phyloP scores from a whole-genome alignment of 805 yeast species.

The Saccharomycopsis sp. region DNA sequence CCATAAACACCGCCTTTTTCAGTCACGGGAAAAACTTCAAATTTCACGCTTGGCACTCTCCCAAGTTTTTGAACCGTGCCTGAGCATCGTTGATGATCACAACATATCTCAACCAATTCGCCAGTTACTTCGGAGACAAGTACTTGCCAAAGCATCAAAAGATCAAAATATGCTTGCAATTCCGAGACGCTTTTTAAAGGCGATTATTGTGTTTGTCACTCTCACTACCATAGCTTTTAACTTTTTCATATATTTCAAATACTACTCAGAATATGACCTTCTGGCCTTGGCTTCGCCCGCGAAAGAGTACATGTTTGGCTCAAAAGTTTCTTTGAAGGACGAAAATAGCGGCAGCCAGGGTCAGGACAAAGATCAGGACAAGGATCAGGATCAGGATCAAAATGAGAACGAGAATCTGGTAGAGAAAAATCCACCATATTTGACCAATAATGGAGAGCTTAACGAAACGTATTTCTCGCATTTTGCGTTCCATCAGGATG shows the following conservation, averaged over 20 bases:
- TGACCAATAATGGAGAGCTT: conserved; percentile 11
- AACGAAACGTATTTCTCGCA: conserved; percentile 13
- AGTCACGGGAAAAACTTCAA: background rate
- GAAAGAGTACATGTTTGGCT: background rate
- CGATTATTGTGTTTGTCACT: background rate
- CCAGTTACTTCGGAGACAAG: too few species aligned
- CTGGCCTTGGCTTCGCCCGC: background rate
- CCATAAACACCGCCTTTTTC: background rate
- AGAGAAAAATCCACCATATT: background rate
- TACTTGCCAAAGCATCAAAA: too few species aligned
- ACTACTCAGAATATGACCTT: background rate
- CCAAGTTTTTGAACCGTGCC: background rate
- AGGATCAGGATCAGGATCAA: conserved; percentile 28
- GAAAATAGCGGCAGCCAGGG: background rate
- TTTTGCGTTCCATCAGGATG: conserved; percentile 7
- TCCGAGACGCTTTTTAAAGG: background rate
- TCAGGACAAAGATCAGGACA: conserved; percentile 2
- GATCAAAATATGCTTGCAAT: background rate
- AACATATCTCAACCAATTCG: too few species aligned
- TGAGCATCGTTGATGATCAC: too few species aligned
- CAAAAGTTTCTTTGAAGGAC: background rate
- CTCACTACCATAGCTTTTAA: conserved; percentile 17
- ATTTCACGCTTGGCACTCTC: background rate
- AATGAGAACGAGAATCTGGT: too few species aligned
- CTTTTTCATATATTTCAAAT: background rate